A percentile compares a stretch with the other conserved stretches of the same genome.
Evolutionary conservation across 352 stramenopile species (phyloP).

Genomic region (Stramenopiles sp.): DNA sequence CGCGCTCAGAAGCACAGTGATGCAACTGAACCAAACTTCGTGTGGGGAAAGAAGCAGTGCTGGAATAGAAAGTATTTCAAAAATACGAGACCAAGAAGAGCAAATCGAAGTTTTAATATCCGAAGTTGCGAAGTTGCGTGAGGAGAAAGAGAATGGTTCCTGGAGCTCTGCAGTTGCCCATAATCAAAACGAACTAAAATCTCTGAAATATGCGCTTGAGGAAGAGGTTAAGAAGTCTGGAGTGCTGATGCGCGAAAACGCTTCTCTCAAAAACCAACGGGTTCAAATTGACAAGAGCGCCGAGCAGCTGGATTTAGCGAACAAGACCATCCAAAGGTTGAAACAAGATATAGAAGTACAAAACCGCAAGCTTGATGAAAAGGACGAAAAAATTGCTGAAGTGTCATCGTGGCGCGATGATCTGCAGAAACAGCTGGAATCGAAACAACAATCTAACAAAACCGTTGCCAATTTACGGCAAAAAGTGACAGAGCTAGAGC

Average conservation of each 20-base stretch:
- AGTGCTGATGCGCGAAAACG: neutral
- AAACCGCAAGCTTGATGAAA: neutral
- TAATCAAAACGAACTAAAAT: neutral
- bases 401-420: neutral
- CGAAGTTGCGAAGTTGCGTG: neutral
- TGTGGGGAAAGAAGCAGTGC: neutral
- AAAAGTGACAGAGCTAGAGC: neutral
- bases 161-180: neutral
- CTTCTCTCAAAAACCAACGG: neutral
- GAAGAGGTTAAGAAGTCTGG: neutral
- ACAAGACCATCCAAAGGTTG: neutral
- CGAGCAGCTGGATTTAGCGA: neutral
- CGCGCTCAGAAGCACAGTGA: neutral
- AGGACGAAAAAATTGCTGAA: neutral
- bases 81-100: neutral
- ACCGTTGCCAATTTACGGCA: neutral
- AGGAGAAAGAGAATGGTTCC: neutral
- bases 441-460: neutral
- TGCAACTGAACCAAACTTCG: neutral
- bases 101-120: conserved; percentile 4
- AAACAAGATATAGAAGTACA: neutral
- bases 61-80: neutral
- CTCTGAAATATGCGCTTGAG: neutral
- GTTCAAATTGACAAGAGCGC: neutral
- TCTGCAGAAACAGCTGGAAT: neutral